Evolutionary conservation across 805 yeast genomes (phyloP).

Genomic region (Candida suzukii): DNA sequence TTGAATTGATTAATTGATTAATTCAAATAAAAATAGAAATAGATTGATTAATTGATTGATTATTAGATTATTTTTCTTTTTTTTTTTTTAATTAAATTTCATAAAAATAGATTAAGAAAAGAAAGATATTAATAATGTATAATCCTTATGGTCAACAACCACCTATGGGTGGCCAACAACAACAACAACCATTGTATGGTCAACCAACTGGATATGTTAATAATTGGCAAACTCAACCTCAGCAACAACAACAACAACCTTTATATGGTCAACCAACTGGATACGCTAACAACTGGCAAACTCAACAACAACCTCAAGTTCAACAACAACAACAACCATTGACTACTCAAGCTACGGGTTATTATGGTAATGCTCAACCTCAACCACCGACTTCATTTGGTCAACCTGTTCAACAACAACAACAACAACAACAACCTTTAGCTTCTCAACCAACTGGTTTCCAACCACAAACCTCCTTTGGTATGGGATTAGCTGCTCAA

Average conservation of each 20-base stretch:
- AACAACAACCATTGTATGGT: conserved; percentile 12
- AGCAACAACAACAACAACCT: conserved; percentile 18
- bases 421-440: conserved; percentile 17
- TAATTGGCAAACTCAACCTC: conserved; percentile 9
- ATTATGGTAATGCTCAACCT: conserved; percentile 4
- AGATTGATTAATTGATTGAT: background rate
- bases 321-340: conserved; percentile 10
- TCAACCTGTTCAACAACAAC: background rate
- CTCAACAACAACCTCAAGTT: conserved; percentile 15
- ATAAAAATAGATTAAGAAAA: background rate
- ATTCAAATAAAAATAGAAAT: background rate
- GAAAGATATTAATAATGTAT: background rate
- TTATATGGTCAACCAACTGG: conserved; percentile 33
- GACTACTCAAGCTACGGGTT: conserved; percentile 21
- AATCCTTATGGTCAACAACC: conserved; percentile 7
- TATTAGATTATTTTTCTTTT: background rate
- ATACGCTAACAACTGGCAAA: conserved; percentile 21
- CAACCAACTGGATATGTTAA: conserved; percentile 25
- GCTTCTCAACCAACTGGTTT: conserved; percentile 38
- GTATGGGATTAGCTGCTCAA: conserved; percentile 28
- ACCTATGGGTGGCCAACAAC: conserved; percentile 13
- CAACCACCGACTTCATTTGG: background rate
- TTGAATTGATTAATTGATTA: background rate
- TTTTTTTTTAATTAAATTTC: background rate
- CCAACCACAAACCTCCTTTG: conserved; percentile 31